A percentile compares a stretch with the other conserved stretches of the same genome.
Evolutionary conservation across 805 yeast species (phyloP).

Genomic region (Metschnikowia vanudenii): DNA sequence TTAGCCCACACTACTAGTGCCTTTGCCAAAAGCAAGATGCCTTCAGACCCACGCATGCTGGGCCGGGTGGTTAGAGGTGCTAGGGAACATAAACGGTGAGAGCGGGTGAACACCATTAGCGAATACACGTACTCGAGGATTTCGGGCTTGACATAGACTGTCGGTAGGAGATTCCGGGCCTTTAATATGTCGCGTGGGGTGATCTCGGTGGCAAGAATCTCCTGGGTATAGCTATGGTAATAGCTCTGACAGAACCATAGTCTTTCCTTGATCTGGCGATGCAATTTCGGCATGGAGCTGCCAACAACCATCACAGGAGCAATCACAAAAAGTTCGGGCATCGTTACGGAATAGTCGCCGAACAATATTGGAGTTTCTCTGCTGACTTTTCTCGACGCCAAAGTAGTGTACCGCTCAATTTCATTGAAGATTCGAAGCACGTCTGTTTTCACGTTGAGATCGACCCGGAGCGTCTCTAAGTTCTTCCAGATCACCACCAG

Average conservation of each 20-base stretch:
- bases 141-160: slow-evolving; percentile 34
- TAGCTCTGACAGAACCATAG: slow-evolving; percentile 21
- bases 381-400: slow-evolving; percentile 4
- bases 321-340: slow-evolving; percentile 13
- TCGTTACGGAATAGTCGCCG: slow-evolving; percentile 8
- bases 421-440: slow-evolving; percentile 14
- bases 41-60: slow-evolving; percentile 32
- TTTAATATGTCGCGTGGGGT: not conserved
- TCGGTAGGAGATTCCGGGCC: slow-evolving; percentile 8
- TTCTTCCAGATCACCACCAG: slow-evolving; percentile 19
- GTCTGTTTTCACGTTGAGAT: slow-evolving; percentile 5
- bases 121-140: slow-evolving; percentile 38
- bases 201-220: slow-evolving; percentile 2
- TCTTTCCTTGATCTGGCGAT: slow-evolving; percentile 18
- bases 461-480: slow-evolving; percentile 12
- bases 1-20: slow-evolving; percentile 26
- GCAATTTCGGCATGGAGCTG: slow-evolving; percentile 10
- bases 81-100: slow-evolving; percentile 40
- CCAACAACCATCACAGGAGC: slow-evolving; percentile 13
- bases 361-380: slow-evolving; percentile 11
- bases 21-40: slow-evolving; percentile 27
- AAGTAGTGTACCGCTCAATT: slow-evolving; percentile 15
- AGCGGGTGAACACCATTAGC: slow-evolving; percentile 34
- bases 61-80: slow-evolving; percentile 36
- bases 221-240: slow-evolving; percentile 7